These are phyloP conservation scores for Anthoceros angustus DNA, from an alignment of 225 moss, liverwort and hornwort species.

Conservation along the genomic window DNA sequence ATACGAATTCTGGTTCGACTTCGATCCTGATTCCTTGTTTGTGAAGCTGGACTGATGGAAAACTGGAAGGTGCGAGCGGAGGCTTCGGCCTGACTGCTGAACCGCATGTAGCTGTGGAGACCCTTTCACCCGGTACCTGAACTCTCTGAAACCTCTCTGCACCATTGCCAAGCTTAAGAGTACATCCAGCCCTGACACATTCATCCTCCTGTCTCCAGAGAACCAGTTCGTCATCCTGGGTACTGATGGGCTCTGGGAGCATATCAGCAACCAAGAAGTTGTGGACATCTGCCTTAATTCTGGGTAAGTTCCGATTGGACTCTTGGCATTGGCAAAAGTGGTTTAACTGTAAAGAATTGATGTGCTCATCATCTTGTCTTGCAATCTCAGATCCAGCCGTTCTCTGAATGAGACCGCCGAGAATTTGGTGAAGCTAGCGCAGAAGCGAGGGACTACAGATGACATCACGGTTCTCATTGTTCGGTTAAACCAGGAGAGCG, in stretches of 20 bases:
- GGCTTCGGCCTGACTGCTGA: slow-evolving; percentile 91
- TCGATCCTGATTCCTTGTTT: background rate
- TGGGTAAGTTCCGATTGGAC: slow-evolving; percentile 25
- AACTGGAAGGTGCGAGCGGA: slow-evolving; percentile 51
- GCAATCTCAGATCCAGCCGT: slow-evolving; percentile 4
- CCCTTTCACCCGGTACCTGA: slow-evolving; percentile 42
- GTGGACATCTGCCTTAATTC: slow-evolving; percentile 48
- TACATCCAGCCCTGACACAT: background rate
- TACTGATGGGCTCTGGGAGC: slow-evolving; percentile 91
- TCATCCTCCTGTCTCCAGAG: slow-evolving; percentile 25
- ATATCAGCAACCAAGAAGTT: slow-evolving; percentile 64
- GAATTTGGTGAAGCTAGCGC: slow-evolving; percentile 17
- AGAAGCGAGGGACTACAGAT: slow-evolving; percentile 29
- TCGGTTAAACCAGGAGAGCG: slow-evolving; percentile 5
- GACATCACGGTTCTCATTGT: slow-evolving; percentile 25
- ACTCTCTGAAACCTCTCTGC: background rate
- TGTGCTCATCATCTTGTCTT: background rate
- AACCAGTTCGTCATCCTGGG: slow-evolving; percentile 77
- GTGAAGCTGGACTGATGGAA: slow-evolving; percentile 69
- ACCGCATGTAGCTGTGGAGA: slow-evolving; percentile 65
- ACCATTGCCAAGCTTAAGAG: background rate
- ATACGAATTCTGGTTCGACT: background rate
- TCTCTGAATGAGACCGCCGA: slow-evolving; percentile 15
- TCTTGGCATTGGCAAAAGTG: background rate
- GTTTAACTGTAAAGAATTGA: slow-evolving; percentile 12